phyloP scores from a whole-genome alignment of 495 filamentous ascomycete genomes.

The Cercophora sp. region DNA sequence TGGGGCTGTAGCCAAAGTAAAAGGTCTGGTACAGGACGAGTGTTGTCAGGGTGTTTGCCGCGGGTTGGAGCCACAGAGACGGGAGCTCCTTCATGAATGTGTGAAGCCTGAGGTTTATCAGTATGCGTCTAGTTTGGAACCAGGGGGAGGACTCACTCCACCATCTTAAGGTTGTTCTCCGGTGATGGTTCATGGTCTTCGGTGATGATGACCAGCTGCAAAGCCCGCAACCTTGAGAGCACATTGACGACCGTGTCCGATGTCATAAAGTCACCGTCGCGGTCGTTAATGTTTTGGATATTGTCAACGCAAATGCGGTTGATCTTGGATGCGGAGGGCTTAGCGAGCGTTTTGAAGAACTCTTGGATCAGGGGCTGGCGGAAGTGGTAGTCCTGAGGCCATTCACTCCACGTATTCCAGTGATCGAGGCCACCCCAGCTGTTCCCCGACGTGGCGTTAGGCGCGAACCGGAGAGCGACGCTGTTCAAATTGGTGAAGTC shows the following conservation, averaged over 20 bases:
- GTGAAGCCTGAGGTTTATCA: background rate
- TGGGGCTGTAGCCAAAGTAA: background rate
- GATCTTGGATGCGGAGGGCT: background rate
- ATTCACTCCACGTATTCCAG: too few species aligned
- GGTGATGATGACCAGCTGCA: background rate
- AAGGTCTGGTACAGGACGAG: background rate
- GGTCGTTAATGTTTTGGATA: background rate
- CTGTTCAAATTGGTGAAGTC: background rate
- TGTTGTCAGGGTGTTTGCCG: background rate
- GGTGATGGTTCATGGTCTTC: background rate
- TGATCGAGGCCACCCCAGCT: too few species aligned
- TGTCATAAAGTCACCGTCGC: background rate
- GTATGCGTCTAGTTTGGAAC: background rate
- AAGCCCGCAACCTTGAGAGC: background rate
- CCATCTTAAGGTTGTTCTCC: background rate
- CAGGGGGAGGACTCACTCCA: background rate
- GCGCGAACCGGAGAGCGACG: background rate
- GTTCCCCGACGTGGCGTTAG: too few species aligned
- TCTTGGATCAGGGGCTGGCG: too few species aligned
- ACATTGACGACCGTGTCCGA: background rate
- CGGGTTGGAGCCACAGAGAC: background rate
- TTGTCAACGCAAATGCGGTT: background rate
- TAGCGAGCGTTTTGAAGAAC: background rate
- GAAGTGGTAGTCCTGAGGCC: too few species aligned
- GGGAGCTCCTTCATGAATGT: background rate